Evolutionary conservation across 1,284 basidiomycete genomes (phyloP), one percentile per base, ranked within the genome.

Genomic region (Austroboletus rostrupii): DNA sequence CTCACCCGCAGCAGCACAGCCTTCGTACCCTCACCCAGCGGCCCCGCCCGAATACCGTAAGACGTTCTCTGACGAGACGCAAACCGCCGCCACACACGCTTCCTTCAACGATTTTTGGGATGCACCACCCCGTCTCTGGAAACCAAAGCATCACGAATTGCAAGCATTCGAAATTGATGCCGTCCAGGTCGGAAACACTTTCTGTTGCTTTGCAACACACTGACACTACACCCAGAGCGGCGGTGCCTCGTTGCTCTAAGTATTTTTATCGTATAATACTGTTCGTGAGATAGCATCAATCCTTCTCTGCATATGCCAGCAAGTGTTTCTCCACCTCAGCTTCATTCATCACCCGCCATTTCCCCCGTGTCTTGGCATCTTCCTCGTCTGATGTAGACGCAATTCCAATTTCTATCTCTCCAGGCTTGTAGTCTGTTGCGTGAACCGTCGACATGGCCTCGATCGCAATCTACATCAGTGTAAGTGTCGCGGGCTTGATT

Each of bases 391-490:
- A 77, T 5, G 75, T 77, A 20, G 89, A 92, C 16, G 90, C 84
- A 42, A 93, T 89, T 8, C 89, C 87, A 50, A 92, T 90, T 67
- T 94, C 91, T 56, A 93, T 87, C 66, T 93, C 90, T 37, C 85
- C 87, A 0, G 88, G 75, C 70, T 98, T 98, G 76, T 95, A 94
- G 68, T 99, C 97, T 20, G 95, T 97, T 29, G 92, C 87, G 68
- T 94, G 86, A 50, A 98, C 87, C 0, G 87, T 92, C 32, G 92
- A 92, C 69, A 99, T 87, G 14, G 90, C 88, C 69, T 96, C 92
- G 53, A 99, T 94, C 0, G 96, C 96, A 70, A 97, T 81, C 89
- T 98, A 56, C 13, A 47, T 20, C 1, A 31, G 19, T 3, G 12
- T 67, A 43, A 60, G 48, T n/a, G 33, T 39, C 12, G 17, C n/a